Evolutionary conservation across 1,284 basidiomycete species (phyloP).

Genomic region (Ceratobasidium sp.): DNA sequence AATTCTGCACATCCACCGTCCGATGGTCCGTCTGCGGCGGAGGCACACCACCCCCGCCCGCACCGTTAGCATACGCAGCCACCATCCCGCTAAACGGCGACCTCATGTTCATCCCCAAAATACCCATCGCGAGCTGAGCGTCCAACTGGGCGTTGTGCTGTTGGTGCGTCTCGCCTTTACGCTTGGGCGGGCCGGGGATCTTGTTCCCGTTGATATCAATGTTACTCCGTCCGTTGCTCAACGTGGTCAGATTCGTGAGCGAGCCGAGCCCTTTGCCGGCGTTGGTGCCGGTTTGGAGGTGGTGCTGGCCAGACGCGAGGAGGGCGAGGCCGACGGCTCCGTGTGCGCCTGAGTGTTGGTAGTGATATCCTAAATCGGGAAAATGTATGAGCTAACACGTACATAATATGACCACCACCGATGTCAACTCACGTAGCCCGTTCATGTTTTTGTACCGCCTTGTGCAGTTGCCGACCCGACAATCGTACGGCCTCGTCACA

Average conservation of each 20-base stretch:
- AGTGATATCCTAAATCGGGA: slow-evolving; percentile 80
- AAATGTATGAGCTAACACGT: neutral
- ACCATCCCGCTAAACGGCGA: slow-evolving; percentile 16
- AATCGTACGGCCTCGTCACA: slow-evolving; percentile 79
- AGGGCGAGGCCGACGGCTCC: slow-evolving; percentile 87
- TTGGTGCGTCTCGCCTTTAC: slow-evolving; percentile 23
- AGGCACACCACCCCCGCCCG: neutral
- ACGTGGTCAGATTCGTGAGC: slow-evolving; percentile 41
- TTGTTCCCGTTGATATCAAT: slow-evolving; percentile 44
- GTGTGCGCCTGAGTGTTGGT: slow-evolving; percentile 96
- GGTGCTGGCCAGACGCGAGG: slow-evolving; percentile 85
- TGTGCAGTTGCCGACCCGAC: slow-evolving; percentile 68
- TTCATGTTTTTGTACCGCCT: slow-evolving; percentile 99
- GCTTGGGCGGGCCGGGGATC: slow-evolving; percentile 42
- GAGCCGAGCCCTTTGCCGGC: slow-evolving; percentile 42
- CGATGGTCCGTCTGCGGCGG: slow-evolving; percentile 25
- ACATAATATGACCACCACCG: neutral
- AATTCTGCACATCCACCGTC: slow-evolving; percentile 43
- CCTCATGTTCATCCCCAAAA: slow-evolving; percentile 36
- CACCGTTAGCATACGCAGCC: neutral
- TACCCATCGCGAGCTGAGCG: slow-evolving; percentile 40
- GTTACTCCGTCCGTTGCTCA: slow-evolving; percentile 42
- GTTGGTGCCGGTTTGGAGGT: slow-evolving; percentile 39
- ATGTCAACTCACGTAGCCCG: slow-evolving; percentile 70
- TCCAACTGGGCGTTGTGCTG: slow-evolving; percentile 35